Percentiles rank a stretch among this genome's conserved stretches.
phyloP scores from a whole-genome alignment of 176 grass and related monocot species.

The Triticum monococcum region DNA sequence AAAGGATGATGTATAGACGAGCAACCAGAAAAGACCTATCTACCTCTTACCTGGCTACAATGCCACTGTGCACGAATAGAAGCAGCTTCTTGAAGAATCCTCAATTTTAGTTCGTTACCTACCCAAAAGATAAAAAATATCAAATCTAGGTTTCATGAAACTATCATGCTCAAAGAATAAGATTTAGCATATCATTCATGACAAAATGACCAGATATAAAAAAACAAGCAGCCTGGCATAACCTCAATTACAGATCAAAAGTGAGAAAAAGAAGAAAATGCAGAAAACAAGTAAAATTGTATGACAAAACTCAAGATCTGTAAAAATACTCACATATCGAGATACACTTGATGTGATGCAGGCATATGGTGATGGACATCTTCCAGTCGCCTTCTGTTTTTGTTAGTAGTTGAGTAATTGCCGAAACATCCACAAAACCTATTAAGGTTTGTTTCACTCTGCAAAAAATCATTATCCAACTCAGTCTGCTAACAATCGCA shows the following conservation, averaged over 20 bases:
- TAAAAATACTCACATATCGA: slow-evolving; percentile 57
- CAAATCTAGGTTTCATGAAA: background rate
- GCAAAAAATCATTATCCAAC: slow-evolving; percentile 31
- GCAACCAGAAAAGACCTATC: slow-evolving; percentile 11
- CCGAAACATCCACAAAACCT: slow-evolving; percentile 98
- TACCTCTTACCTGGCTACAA: slow-evolving; percentile 36
- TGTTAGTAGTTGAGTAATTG: slow-evolving; percentile 83
- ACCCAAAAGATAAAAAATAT: slow-evolving; percentile 15
- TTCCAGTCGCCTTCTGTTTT: no score
- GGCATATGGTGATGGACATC: slow-evolving; percentile 87
- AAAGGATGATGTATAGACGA: slow-evolving; percentile 2
- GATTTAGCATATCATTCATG: no score
- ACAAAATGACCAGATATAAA: background rate
- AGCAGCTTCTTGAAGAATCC: slow-evolving; percentile 82
- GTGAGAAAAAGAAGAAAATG: background rate
- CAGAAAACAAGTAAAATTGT: background rate
- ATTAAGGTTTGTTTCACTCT: slow-evolving; percentile 95
- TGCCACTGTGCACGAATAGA: slow-evolving; percentile 67
- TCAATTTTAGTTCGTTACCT: background rate
- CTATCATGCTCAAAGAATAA: background rate
- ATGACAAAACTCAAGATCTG: slow-evolving; percentile 12
- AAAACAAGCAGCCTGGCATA: no score
- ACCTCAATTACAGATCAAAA: no score
- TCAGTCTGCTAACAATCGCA: slow-evolving; percentile 26
- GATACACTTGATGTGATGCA: slow-evolving; percentile 47